Evolutionary conservation across 2,329 filamentous ascomycete species (phyloP).

Genomic region (Rutstroemia sp.): DNA sequence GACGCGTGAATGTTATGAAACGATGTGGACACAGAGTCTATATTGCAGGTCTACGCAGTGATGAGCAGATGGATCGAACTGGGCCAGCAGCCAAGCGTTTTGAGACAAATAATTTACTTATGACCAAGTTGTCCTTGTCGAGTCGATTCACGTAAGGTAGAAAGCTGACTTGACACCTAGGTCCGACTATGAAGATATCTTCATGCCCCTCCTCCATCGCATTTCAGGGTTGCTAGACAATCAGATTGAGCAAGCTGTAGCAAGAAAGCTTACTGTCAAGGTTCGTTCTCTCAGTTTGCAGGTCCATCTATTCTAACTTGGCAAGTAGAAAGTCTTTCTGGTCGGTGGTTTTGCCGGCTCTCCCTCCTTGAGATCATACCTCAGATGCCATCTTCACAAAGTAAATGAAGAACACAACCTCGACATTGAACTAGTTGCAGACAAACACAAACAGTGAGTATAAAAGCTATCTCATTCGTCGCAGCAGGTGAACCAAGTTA

Average conservation of each 20-base stretch:
- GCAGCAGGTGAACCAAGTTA: not conserved
- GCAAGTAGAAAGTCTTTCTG: constrained; percentile 19
- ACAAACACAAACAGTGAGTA: constrained; percentile 8
- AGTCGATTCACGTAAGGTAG: not conserved
- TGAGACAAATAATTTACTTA: constrained; percentile 5
- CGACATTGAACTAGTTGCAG: constrained; percentile 7
- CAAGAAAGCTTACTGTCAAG: constrained; percentile 10
- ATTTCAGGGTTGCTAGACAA: constrained; percentile 5
- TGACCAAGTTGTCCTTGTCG: constrained; percentile 8
- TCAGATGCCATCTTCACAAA: constrained; percentile 7
- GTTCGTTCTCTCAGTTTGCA: not conserved
- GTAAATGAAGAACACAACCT: not conserved
- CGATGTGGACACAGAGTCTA: not conserved
- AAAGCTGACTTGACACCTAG: not conserved
- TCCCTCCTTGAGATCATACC: constrained; percentile 14
- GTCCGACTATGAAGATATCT: constrained; percentile 17
- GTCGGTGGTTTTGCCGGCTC: constrained; percentile 21
- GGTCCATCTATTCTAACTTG: not conserved
- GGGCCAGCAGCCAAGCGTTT: constrained; percentile 12
- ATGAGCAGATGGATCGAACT: constrained; percentile 4
- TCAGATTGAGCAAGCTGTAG: constrained; percentile 11
- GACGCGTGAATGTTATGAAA: not conserved
- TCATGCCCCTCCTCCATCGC: constrained; percentile 11
- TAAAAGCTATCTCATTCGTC: not conserved
- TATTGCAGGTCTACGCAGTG: constrained; percentile 10